phyloP scores from a whole-genome alignment of 129 eudicot species.

The Daucus carota region DNA sequence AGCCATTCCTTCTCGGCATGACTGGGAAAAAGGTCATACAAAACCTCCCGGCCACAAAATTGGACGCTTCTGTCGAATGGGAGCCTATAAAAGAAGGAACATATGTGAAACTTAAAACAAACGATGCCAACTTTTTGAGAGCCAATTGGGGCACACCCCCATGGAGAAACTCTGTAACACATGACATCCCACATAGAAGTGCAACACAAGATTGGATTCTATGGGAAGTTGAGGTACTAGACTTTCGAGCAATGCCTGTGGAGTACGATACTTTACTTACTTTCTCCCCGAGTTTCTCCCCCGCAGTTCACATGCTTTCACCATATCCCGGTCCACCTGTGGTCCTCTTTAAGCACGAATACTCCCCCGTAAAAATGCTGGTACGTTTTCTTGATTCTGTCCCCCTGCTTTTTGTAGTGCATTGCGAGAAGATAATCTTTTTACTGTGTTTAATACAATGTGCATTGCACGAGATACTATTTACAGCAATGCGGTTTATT shows the following conservation, averaged over 20 bases:
- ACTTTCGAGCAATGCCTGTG: conserved; percentile 34
- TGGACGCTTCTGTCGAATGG: conserved; percentile 41
- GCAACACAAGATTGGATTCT: conserved; percentile 76
- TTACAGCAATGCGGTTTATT: neutral
- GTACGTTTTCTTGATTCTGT: neutral
- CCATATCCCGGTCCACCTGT: neutral
- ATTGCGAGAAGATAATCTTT: neutral
- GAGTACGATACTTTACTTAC: conserved; percentile 25
- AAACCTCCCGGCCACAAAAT: conserved; percentile 6
- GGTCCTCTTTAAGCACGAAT: neutral
- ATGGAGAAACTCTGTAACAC: conserved; percentile 76
- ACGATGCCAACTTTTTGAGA: conserved; percentile 54
- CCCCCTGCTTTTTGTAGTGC: neutral
- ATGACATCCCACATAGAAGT: conserved; percentile 70
- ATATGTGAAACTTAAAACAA: conserved; percentile 30
- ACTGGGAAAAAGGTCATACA: conserved; percentile 60
- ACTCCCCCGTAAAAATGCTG: neutral
- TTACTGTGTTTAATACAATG: no score
- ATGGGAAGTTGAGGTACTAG: conserved; percentile 77
- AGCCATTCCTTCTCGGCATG: conserved; percentile 52
- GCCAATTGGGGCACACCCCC: conserved; percentile 79
- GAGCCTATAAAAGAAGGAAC: conserved; percentile 49
- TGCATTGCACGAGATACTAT: no score
- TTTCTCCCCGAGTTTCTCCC: conserved; percentile 24
- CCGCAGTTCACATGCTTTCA: conserved; percentile 19